Evolutionary conservation across 129 eudicot genomes (phyloP).

Genomic region (Apium graveolens): DNA sequence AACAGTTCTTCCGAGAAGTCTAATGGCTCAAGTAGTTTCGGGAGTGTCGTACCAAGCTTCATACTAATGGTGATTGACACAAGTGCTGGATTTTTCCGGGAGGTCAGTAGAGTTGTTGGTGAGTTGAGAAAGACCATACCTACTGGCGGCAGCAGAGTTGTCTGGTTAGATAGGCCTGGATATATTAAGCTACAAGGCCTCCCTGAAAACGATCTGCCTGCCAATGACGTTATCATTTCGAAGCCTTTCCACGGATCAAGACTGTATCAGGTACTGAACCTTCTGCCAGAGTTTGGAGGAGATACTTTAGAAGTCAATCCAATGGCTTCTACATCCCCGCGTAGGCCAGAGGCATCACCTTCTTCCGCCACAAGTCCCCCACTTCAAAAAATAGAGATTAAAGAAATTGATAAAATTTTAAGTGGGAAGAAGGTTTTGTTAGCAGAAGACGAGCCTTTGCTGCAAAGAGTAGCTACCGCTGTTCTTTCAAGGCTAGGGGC

Average conservation of each 20-base stretch:
- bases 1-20: slow-evolving; percentile 24
- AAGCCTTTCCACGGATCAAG: slow-evolving; percentile 72
- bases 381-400: not conserved
- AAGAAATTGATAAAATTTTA: slow-evolving; percentile 18
- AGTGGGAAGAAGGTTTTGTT: slow-evolving; percentile 35
- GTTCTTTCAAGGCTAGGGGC: slow-evolving; percentile 25
- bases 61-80: slow-evolving; percentile 49
- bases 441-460: slow-evolving; percentile 31
- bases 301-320: not conserved
- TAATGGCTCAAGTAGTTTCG: slow-evolving; percentile 12
- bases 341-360: not conserved
- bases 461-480: slow-evolving; percentile 20
- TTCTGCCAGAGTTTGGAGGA: slow-evolving; percentile 52
- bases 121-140: slow-evolving; percentile 42
- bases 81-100: slow-evolving; percentile 33
- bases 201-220: slow-evolving; percentile 39
- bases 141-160: slow-evolving; percentile 21
- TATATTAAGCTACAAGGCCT: slow-evolving; percentile 31
- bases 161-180: slow-evolving; percentile 49
- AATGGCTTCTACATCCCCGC: not conserved
- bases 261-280: slow-evolving; percentile 26
- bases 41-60: slow-evolving; percentile 5
- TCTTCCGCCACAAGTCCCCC: not conserved
- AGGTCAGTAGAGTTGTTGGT: slow-evolving; percentile 39
- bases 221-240: slow-evolving; percentile 37